A percentile compares a stretch with the other conserved stretches of the same genome.
Evolutionary conservation across 2,329 filamentous ascomycete species (phyloP).

Genomic region (Colletotrichum ledebouriae): DNA sequence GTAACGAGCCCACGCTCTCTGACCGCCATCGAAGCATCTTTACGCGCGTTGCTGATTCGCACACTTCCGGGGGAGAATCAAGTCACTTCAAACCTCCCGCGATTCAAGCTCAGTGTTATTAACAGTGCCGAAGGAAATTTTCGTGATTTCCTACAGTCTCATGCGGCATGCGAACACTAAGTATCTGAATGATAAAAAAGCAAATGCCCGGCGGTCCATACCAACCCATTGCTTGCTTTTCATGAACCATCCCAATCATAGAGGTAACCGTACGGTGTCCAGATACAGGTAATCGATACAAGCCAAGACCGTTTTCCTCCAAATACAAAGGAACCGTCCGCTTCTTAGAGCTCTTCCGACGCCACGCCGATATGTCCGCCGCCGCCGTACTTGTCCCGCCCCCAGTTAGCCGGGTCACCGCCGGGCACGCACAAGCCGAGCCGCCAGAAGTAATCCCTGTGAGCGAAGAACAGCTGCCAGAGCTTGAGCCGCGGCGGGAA

Average conservation of each 20-base stretch:
- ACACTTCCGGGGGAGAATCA: constrained; percentile 11
- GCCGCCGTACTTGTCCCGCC: constrained; percentile 57
- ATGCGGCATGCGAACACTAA: background rate
- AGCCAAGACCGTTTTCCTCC: background rate
- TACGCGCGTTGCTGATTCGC: background rate
- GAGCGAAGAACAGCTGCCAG: constrained; percentile 95
- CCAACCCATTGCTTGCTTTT: constrained; percentile 1
- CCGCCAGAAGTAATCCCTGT: constrained; percentile 97
- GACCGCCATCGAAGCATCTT: background rate
- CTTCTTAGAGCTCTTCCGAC: constrained; percentile 33
- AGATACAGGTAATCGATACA: background rate
- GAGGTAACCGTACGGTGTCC: constrained; percentile 10
- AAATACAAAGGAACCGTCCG: background rate
- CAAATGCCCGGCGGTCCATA: background rate
- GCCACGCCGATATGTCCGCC: constrained; percentile 38
- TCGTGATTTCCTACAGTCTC: background rate
- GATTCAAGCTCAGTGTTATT: background rate
- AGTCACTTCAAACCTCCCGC: background rate
- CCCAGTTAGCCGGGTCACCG: constrained; percentile 79
- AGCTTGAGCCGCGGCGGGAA: constrained; percentile 75
- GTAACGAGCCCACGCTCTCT: constrained; percentile 19
- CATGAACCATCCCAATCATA: constrained; percentile 1
- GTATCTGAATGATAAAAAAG: background rate
- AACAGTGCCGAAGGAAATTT: constrained; percentile 14
- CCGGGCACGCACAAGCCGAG: constrained; percentile 90